Base-by-base conservation (phyloP, 2,329 filamentous ascomycete genomes). In the Tolypocladium capitatum region DNA sequence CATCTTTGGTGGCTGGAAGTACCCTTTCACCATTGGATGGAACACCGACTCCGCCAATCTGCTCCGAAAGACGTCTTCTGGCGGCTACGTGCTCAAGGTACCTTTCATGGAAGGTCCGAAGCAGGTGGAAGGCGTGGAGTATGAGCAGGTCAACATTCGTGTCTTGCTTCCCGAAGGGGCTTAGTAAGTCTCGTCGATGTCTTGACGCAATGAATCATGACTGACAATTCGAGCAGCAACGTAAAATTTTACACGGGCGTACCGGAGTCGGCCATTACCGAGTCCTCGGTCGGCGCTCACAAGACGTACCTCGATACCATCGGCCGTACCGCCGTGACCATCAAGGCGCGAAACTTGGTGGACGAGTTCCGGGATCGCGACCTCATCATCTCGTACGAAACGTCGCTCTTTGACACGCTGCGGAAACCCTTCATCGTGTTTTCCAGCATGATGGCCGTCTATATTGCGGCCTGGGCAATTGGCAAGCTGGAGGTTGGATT, bases 1-100 rank as follows among this genome's bases (percentile, higher is more conserved):
- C n/a, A 66, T 98, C 24, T 98, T 96, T 59, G 92, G 92, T 51
- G 89, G 87, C 51, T 98, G 92, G 92, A 95, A 94, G 68, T 97
- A 96, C 68, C 92, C 86, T 55, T 98, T 97, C 73, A 87, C 85
- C 50, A 82, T 97, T 49, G 92, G 92, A 56, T 98, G 92, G 92
- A 94, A 97, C 69, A 83, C 86, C 46, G 81, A 94, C 55, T 74
- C 94, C 28, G 80, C 80, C 58, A 79, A 78, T 49, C 92, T 86
- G 63, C 64, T 98, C 55, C 82, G 87, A 58, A 78, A 73, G 56
- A 73, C 77, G 38, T 69, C 73, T 42, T 75, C 75, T 27, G 80
- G 87, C 50, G 77, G 80, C n/a, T 94, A 87, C 60, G 76, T 94
- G 10, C 75, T 98, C 51, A 94, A 87, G 61, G 83, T 96, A 8